A percentile compares a stretch with the other conserved stretches of the same genome.
These are phyloP conservation scores for Geotrichum aggregatum DNA, from an alignment of 1,139 yeast genomes.

Conservation along the genomic window DNA sequence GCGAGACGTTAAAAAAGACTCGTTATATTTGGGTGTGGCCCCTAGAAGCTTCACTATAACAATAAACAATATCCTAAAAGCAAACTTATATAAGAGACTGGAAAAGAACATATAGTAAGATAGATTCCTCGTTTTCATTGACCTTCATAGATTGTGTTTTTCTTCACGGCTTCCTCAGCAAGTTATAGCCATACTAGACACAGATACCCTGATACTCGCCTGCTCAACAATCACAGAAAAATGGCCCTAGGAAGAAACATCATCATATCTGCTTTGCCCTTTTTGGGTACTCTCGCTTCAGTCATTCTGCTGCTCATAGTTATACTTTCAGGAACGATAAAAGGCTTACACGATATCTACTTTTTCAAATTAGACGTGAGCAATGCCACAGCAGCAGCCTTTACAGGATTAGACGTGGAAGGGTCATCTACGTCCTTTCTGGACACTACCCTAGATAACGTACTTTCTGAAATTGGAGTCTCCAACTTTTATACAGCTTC, in stretches of 20 bases:
- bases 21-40: too few relatives aligned
- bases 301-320: slow-evolving; percentile 42
- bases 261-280: slow-evolving; percentile 41
- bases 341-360: slow-evolving; percentile 38
- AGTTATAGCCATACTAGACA: too few relatives aligned
- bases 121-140: too few relatives aligned
- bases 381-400: slow-evolving; percentile 26
- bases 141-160: too few relatives aligned
- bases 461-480: slow-evolving; percentile 45
- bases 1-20: too few relatives aligned
- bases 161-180: too few relatives aligned
- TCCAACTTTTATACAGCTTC: slow-evolving; percentile 61
- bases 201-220: too few relatives aligned
- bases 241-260: slow-evolving; percentile 35
- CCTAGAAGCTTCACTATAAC: too few relatives aligned
- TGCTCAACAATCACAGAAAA: too few relatives aligned
- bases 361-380: slow-evolving; percentile 44
- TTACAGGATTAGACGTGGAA: slow-evolving; percentile 24
- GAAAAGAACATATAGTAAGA: too few relatives aligned
- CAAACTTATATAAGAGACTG: too few relatives aligned
- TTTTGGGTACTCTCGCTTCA: slow-evolving; percentile 41
- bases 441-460: slow-evolving; percentile 23
- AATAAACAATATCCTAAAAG: too few relatives aligned
- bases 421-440: slow-evolving; percentile 17
- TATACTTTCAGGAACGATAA: slow-evolving; percentile 39